phyloP scores from a whole-genome alignment of 1,139 yeast species.

The Blastobotrys proliferans region DNA sequence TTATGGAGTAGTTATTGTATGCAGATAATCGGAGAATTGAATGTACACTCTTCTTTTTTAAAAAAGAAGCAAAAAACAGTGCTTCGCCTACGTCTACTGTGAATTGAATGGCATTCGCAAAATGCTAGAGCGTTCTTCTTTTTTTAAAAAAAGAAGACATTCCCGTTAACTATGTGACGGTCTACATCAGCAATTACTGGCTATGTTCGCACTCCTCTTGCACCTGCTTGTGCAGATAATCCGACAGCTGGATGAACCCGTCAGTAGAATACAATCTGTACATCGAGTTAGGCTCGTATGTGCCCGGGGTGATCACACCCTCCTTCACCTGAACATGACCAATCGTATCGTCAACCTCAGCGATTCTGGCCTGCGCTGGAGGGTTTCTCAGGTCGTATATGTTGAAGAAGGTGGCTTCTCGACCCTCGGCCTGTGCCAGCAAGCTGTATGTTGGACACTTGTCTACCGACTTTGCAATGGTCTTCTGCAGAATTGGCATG shows the following conservation, averaged over 20 bases:
- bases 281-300: conserved; percentile 58
- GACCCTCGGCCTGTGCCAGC: conserved; percentile 54
- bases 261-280: conserved; percentile 55
- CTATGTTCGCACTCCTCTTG: conserved; percentile 27
- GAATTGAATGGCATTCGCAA: neutral
- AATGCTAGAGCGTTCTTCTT: neutral
- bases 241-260: conserved; percentile 58
- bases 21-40: neutral
- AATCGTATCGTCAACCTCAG: conserved; percentile 66
- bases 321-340: conserved; percentile 65
- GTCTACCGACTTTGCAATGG: conserved; percentile 34
- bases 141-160: too few relatives aligned
- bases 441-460: conserved; percentile 56
- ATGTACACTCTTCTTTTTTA: conserved; percentile 2
- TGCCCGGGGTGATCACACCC: conserved; percentile 47
- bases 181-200: neutral
- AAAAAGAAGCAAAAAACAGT: too few relatives aligned
- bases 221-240: conserved; percentile 47
- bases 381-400: conserved; percentile 66
- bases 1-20: conserved; percentile 20
- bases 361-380: conserved; percentile 65
- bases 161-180: too few relatives aligned
- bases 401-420: conserved; percentile 51
- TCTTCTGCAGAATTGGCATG: conserved; percentile 31
- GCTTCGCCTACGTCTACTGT: too few relatives aligned